Percentiles rank a stretch among this genome's conserved stretches.
These are phyloP conservation scores for Tylopilus sp. DNA, from an alignment of 768 basidiomycete genomes.

Conservation along the genomic window DNA sequence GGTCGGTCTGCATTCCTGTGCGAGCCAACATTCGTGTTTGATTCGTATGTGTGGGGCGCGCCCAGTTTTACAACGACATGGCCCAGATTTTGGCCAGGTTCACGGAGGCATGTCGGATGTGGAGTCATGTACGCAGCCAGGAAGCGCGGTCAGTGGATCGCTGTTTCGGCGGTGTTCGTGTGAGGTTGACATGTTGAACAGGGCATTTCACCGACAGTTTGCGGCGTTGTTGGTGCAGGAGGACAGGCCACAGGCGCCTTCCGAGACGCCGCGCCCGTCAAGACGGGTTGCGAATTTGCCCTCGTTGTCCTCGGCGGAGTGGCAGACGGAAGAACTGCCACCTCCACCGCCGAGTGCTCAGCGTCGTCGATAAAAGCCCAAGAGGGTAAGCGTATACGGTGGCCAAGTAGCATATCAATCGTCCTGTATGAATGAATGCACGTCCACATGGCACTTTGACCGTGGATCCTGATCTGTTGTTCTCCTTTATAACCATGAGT, in stretches of 20 bases:
- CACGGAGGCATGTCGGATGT: slow-evolving; percentile 70
- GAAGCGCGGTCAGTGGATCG: slow-evolving; percentile 63
- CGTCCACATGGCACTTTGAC: no score
- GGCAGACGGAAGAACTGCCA: slow-evolving; percentile 50
- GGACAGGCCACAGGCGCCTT: not conserved
- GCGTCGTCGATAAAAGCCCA: not conserved
- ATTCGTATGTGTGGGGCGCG: no score
- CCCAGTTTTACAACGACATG: slow-evolving; percentile 88
- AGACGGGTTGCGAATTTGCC: slow-evolving; percentile 41
- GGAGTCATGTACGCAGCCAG: slow-evolving; percentile 66
- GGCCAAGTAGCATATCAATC: not conserved
- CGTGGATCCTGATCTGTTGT: not conserved
- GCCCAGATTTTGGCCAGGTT: slow-evolving; percentile 67
- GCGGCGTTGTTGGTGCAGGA: slow-evolving; percentile 33
- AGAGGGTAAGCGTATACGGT: not conserved
- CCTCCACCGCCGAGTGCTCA: slow-evolving; percentile 33
- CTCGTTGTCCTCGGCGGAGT: slow-evolving; percentile 46
- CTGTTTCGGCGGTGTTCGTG: no score
- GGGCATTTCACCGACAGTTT: slow-evolving; percentile 20
- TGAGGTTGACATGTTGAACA: not conserved
- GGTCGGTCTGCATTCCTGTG: slow-evolving; percentile 34
- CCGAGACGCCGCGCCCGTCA: slow-evolving; percentile 13
- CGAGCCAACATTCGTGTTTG: no score
- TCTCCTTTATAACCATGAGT: not conserved
- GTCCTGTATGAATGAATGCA: not conserved